These are phyloP conservation scores for Gossypium ekmanianum DNA, from an alignment of 345 rosid genomes.

Conservation along the genomic window DNA sequence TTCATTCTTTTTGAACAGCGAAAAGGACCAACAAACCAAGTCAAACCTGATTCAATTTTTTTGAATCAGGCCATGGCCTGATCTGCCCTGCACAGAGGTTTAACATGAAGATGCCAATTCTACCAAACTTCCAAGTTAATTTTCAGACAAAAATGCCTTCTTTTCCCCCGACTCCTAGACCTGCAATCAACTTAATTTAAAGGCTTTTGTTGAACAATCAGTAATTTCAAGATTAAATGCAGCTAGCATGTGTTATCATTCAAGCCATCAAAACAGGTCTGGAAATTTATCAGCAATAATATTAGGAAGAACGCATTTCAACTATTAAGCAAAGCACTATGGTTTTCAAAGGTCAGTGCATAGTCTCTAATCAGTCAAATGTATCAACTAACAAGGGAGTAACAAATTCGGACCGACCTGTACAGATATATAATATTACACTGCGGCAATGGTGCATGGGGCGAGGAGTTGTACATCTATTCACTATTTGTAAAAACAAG, in stretches of 20 bases:
- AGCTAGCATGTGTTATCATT: no score
- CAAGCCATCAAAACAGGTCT: not conserved
- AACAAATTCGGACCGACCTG: slow-evolving; percentile 24
- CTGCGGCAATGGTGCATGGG: slow-evolving; percentile 15
- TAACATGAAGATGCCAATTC: not conserved
- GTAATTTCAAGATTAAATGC: no score
- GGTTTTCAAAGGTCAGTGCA: slow-evolving; percentile 3
- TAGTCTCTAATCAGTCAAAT: not conserved
- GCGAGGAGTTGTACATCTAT: slow-evolving; percentile 22
- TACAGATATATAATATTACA: slow-evolving; percentile 37
- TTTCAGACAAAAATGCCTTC: not conserved
- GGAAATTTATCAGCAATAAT: not conserved
- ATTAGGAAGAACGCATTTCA: not conserved
- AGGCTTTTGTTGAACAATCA: no score
- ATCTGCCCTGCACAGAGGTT: no score
- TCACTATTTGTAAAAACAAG: slow-evolving; percentile 23
- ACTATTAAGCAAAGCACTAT: slow-evolving; percentile 1
- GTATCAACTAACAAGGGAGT: slow-evolving; percentile 20
- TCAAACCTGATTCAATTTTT: no score
- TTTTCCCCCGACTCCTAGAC: no score
- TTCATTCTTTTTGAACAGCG: no score
- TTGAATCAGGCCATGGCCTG: no score
- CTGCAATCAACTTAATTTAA: no score
- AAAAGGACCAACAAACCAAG: no score
- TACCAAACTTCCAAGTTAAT: not conserved